Conservation (phyloP, 208 protist species). For the Naegleria fowleri region DNA sequence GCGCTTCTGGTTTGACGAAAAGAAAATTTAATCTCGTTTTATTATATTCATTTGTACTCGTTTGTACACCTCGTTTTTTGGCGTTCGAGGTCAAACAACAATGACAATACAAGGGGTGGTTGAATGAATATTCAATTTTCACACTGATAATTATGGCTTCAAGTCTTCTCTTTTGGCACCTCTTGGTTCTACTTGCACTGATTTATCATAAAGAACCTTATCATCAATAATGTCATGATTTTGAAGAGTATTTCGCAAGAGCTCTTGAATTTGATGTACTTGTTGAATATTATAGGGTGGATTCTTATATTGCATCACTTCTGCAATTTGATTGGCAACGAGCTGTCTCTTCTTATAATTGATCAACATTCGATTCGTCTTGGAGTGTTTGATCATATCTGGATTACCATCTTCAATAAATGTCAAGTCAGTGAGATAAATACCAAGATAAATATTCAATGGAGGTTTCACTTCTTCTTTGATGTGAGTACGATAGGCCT, state of each 20-base stretch:
- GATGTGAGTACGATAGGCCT: too few relatives aligned
- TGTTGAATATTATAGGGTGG: neutral
- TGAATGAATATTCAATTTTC: neutral
- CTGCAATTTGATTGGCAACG: neutral
- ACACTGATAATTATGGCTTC: neutral
- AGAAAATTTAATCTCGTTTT: too few relatives aligned
- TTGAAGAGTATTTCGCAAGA: neutral
- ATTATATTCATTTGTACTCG: too few relatives aligned
- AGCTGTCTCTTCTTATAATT: slow-evolving; percentile 9
- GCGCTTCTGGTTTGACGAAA: too few relatives aligned
- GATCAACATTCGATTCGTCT: neutral
- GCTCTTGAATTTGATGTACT: slow-evolving; percentile 22
- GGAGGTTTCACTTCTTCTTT: neutral
- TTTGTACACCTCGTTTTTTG: too few relatives aligned
- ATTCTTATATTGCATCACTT: neutral
- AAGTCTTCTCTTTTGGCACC: neutral
- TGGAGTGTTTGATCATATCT: neutral
- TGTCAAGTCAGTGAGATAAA: slow-evolving; percentile 53
- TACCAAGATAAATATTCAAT: slow-evolving; percentile 51
- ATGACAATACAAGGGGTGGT: too few relatives aligned
- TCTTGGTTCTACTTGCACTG: neutral
- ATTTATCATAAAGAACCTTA: neutral
- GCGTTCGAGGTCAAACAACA: too few relatives aligned
- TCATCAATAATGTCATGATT: neutral
- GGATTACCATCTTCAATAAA: slow-evolving; percentile 58